Evolutionary conservation across 2,329 filamentous ascomycete species (phyloP).

Genomic region (Pyrenochaeta sp.): DNA sequence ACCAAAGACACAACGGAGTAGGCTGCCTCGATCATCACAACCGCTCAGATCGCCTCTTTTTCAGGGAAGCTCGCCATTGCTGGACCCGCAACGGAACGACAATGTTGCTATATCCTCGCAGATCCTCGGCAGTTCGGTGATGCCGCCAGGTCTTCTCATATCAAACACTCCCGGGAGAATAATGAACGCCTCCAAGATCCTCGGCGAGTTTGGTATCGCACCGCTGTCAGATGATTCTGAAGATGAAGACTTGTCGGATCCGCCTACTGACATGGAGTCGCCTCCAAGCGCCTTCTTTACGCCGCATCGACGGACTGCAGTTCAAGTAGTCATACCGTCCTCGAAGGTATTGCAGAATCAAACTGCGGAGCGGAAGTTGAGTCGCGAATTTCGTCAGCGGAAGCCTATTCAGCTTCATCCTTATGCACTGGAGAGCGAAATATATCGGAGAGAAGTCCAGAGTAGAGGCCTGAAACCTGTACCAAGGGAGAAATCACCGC

Average conservation of each 20-base stretch:
- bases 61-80: constrained; percentile 10
- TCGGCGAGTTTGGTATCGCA: constrained; percentile 28
- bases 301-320: constrained; percentile 35
- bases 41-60: constrained; percentile 7
- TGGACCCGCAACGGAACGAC: constrained; percentile 13
- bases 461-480: constrained; percentile 56
- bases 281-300: constrained; percentile 12
- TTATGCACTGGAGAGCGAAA: constrained; percentile 55
- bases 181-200: constrained; percentile 15
- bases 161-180: background rate
- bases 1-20: constrained; percentile 6
- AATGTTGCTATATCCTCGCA: constrained; percentile 11
- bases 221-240: constrained; percentile 34
- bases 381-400: constrained; percentile 53
- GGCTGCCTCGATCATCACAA: constrained; percentile 15
- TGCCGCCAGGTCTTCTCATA: background rate
- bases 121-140: background rate
- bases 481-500: constrained; percentile 40
- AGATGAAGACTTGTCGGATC: constrained; percentile 37
- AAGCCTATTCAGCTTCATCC: constrained; percentile 60
- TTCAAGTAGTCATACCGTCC: constrained; percentile 43
- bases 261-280: constrained; percentile 32
- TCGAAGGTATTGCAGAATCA: constrained; percentile 26
- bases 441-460: constrained; percentile 54
- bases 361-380: constrained; percentile 23